phyloP scores from a whole-genome alignment of 768 basidiomycete genomes.

The Calocybe gangraenosa region DNA sequence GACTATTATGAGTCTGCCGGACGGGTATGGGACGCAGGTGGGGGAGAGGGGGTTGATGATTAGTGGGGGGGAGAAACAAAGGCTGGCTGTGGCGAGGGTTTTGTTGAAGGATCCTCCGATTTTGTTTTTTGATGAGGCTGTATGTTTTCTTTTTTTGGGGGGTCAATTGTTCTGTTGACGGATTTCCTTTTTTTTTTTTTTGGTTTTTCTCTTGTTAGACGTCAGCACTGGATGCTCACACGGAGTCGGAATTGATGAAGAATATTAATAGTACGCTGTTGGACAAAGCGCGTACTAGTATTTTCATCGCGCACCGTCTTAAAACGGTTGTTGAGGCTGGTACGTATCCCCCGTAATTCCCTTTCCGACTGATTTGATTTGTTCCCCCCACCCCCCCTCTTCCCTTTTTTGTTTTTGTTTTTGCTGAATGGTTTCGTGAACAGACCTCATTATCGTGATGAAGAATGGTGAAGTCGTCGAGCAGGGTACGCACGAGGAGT shows the following conservation, averaged over 20 bases:
- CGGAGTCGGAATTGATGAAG: conserved; percentile 91
- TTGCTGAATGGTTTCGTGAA: not conserved
- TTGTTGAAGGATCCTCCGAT: conserved; percentile 94
- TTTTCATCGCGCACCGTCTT: conserved; percentile 94
- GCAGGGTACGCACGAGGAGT: conserved; percentile 88
- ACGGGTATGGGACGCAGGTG: conserved; percentile 86
- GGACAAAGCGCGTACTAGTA: conserved; percentile 80
- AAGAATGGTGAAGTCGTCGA: conserved; percentile 89
- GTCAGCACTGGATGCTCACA: conserved; percentile 91
- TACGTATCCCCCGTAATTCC: conserved; percentile 27
- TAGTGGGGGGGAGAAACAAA: conserved; percentile 97
- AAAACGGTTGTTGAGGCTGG: conserved; percentile 91
- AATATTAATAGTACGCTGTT: conserved; percentile 82
- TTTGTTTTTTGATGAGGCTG: conserved; percentile 97
- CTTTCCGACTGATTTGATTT: too few relatives aligned
- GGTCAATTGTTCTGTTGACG: not conserved
- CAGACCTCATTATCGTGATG: conserved; percentile 91
- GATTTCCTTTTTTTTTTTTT: not conserved
- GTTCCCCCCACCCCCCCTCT: too few relatives aligned
- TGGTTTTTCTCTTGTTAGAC: conserved; percentile 49
- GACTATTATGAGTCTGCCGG: conserved; percentile 75
- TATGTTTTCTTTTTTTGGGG: too few relatives aligned
- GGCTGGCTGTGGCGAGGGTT: conserved; percentile 90
- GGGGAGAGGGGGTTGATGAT: conserved; percentile 98
- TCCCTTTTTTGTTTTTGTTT: conserved; percentile 1